phyloP scores from a whole-genome alignment of 148 eudicot species.

The Suaeda aralocaspica region DNA sequence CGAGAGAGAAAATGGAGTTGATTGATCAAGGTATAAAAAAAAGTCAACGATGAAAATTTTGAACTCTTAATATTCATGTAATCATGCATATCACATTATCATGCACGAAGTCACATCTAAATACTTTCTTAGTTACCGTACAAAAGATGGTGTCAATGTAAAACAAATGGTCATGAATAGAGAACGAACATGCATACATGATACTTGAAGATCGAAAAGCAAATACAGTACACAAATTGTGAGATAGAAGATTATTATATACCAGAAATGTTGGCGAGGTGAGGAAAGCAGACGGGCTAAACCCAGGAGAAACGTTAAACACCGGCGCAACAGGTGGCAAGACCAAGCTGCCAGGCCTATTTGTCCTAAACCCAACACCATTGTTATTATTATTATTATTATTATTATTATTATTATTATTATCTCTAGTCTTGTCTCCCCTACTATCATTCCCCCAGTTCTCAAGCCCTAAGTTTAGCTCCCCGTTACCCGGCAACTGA shows the following conservation, averaged over 20 bases:
- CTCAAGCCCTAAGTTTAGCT: conserved; percentile 11
- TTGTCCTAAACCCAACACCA: conserved; percentile 50
- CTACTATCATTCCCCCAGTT: conserved; percentile 3
- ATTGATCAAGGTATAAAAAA: neutral
- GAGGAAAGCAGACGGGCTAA: conserved; percentile 74
- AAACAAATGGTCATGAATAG: too few relatives aligned
- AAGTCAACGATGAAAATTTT: conserved; percentile 1
- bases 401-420: too few relatives aligned
- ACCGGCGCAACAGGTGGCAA: conserved; percentile 41
- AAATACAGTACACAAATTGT: too few relatives aligned
- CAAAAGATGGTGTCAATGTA: too few relatives aligned
- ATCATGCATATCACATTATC: conserved; percentile 1
- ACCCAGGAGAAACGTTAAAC: conserved; percentile 62
- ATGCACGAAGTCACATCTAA: too few relatives aligned
- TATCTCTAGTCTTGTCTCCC: neutral
- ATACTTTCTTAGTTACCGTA: too few relatives aligned
- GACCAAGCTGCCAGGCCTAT: conserved; percentile 41
- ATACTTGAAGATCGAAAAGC: too few relatives aligned
- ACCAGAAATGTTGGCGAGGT: conserved; percentile 75
- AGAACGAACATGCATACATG: too few relatives aligned
- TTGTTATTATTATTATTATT: neutral
- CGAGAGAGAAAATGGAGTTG: too few relatives aligned
- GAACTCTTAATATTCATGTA: neutral
- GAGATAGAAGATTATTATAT: conserved; percentile 14
- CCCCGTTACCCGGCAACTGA: conserved; percentile 23